Conservation (phyloP, 768 basidiomycete genomes). For the Obba rivulosa region DNA sequence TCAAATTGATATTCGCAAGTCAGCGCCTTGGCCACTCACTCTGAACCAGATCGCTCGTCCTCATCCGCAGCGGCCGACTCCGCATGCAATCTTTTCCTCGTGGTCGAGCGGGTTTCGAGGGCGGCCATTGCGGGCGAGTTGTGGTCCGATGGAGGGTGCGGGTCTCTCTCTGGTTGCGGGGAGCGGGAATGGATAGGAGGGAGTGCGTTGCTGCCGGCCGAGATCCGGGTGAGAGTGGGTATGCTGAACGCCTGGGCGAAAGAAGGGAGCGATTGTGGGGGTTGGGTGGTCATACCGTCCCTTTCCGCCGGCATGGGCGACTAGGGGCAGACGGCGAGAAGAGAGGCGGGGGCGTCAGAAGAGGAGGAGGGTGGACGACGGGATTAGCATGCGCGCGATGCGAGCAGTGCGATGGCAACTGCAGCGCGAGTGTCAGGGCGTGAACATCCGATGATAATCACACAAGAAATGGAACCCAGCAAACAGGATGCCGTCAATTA, state of each 20-base stretch:
- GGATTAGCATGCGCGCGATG: constrained; percentile 1
- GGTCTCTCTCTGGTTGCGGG: constrained; percentile 17
- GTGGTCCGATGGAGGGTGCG: constrained; percentile 13
- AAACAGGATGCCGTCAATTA: constrained; percentile 20
- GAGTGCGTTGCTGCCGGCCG: constrained; percentile 46
- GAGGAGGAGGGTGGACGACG: neutral
- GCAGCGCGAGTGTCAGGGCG: constrained; percentile 2
- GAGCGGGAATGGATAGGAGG: constrained; percentile 57
- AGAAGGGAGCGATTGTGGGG: constrained; percentile 65
- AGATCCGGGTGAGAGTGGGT: constrained; percentile 46
- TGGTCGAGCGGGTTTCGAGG: constrained; percentile 14
- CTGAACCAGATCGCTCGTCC: constrained; percentile 35
- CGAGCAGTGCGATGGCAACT: constrained; percentile 5
- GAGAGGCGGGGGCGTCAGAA: constrained; percentile 4
- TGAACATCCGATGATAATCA: constrained; percentile 1
- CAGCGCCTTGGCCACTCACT: constrained; percentile 33
- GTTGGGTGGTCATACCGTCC: constrained; percentile 38
- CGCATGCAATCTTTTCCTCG: constrained; percentile 23
- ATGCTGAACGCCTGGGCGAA: constrained; percentile 72
- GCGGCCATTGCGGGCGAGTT: constrained; percentile 14
- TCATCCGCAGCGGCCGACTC: constrained; percentile 11
- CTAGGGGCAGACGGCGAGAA: constrained; percentile 1
- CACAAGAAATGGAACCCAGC: constrained; percentile 12
- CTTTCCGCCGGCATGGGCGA: constrained; percentile 37
- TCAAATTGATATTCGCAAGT: neutral